A percentile compares a stretch with the other conserved stretches of the same genome.
phyloP scores from a whole-genome alignment of 2,329 filamentous ascomycete species.

The Macroventuria anomochaeta region DNA sequence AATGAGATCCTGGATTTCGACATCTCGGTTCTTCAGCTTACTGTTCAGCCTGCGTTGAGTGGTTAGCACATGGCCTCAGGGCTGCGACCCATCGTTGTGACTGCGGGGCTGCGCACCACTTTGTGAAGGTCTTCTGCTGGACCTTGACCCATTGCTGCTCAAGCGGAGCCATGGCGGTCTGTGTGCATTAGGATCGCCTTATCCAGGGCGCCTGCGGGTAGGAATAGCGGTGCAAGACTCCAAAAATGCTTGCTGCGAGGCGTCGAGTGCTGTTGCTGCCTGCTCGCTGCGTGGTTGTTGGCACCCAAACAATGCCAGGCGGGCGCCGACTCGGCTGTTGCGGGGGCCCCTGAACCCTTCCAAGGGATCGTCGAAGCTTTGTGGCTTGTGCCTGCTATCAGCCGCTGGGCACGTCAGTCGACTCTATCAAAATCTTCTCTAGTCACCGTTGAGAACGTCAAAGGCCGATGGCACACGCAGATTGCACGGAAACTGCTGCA shows the following conservation, averaged over 20 bases:
- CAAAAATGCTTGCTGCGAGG: constrained; percentile 11
- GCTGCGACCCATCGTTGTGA: constrained; percentile 9
- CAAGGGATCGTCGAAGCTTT: constrained; percentile 15
- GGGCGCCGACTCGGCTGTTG: constrained; percentile 39
- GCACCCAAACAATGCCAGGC: constrained; percentile 39
- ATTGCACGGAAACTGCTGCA: constrained; percentile 1
- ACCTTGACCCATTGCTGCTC: constrained; percentile 75
- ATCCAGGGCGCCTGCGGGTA: constrained; percentile 28
- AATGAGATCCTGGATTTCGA: constrained; percentile 87
- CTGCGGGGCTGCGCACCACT: constrained; percentile 70
- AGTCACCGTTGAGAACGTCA: constrained; percentile 10
- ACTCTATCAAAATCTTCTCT: constrained; percentile 4
- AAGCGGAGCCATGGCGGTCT: constrained; percentile 52
- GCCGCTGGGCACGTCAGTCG: constrained; percentile 15
- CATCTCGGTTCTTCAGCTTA: constrained; percentile 78
- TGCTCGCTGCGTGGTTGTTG: constrained; percentile 33
- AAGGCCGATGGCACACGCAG: neutral
- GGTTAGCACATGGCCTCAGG: constrained; percentile 30
- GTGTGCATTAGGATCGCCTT: constrained; percentile 36
- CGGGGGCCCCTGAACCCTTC: constrained; percentile 26
- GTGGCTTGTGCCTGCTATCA: constrained; percentile 19
- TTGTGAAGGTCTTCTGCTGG: constrained; percentile 99
- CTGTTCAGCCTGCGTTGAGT: constrained; percentile 79
- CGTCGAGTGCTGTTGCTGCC: constrained; percentile 20
- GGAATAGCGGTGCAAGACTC: constrained; percentile 27